Evolutionary conservation across 169 alveolate genomes (phyloP).

Genomic region (Cryptosporidium canis): DNA sequence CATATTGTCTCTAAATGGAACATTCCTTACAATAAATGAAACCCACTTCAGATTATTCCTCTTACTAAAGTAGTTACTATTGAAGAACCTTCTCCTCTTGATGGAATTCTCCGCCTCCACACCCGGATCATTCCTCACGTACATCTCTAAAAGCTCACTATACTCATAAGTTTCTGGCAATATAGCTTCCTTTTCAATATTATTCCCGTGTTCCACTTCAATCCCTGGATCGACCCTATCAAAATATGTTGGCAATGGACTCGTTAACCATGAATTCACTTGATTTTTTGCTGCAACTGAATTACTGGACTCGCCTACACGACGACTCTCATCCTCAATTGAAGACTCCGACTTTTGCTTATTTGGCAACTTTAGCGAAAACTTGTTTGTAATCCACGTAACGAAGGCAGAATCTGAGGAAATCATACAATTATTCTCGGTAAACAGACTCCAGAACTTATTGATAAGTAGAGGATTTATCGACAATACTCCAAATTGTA

Average conservation of each 20-base stretch:
- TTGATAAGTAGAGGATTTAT: background rate
- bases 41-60: conserved; percentile 15
- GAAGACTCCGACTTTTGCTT: background rate
- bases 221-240: conserved; percentile 6
- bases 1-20: conserved; percentile 21
- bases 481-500: conserved; percentile 58
- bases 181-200: background rate
- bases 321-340: background rate
- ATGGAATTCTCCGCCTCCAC: background rate
- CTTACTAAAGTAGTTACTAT: conserved; percentile 29
- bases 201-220: conserved; percentile 6
- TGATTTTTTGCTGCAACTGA: background rate
- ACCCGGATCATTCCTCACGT: background rate
- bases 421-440: background rate
- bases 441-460: conserved; percentile 15
- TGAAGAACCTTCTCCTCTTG: conserved; percentile 18
- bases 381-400: conserved; percentile 40
- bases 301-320: no score
- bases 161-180: conserved; percentile 42
- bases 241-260: conserved; percentile 43
- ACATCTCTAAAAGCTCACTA: conserved; percentile 8
- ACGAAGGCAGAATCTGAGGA: conserved; percentile 36
- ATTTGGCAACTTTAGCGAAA: conserved; percentile 6
- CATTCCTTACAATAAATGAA: conserved; percentile 46
- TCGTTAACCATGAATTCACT: conserved; percentile 23